A percentile compares a stretch with the other conserved stretches of the same genome.
These are phyloP conservation scores for Balakata baccata DNA, from an alignment of 345 rosid genomes.

Conservation along the genomic window DNA sequence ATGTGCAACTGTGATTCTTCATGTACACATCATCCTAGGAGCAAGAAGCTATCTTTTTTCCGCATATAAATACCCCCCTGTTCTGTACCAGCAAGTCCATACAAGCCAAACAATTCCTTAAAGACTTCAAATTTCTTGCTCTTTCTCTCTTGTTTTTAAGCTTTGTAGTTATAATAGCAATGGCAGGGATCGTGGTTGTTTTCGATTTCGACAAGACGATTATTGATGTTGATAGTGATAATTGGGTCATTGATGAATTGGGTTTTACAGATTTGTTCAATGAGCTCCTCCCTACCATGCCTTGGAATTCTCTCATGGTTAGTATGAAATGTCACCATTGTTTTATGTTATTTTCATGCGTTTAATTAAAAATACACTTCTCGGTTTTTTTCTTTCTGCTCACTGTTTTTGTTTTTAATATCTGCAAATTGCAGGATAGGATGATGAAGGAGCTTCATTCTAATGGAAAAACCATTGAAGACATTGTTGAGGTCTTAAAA, in stretches of 20 bases:
- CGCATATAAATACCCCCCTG: conserved; percentile 42
- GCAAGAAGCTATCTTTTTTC: background rate
- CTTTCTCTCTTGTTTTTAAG: too few relatives aligned
- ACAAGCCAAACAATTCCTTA: background rate
- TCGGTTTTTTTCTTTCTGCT: too few relatives aligned
- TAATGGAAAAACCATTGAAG: conserved; percentile 56
- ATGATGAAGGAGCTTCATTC: conserved; percentile 75
- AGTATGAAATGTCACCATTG: background rate
- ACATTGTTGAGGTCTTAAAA: conserved; percentile 52
- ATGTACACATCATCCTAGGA: background rate
- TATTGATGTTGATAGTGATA: conserved; percentile 78
- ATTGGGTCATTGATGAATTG: conserved; percentile 72
- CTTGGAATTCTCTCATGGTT: conserved; percentile 91
- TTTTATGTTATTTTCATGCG: too few relatives aligned
- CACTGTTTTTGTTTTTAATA: background rate
- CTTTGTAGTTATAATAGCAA: background rate
- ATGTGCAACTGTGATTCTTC: background rate
- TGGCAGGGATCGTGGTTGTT: conserved; percentile 54
- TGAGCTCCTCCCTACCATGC: conserved; percentile 82
- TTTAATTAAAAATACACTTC: too few relatives aligned
- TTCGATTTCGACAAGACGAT: conserved; percentile 90
- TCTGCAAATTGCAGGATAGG: conserved; percentile 47
- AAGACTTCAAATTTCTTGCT: background rate
- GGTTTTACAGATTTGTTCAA: conserved; percentile 73
- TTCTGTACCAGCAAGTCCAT: background rate